phyloP scores from a whole-genome alignment of 2,329 filamentous ascomycete species.

The Aspergillus transmontanensis region DNA sequence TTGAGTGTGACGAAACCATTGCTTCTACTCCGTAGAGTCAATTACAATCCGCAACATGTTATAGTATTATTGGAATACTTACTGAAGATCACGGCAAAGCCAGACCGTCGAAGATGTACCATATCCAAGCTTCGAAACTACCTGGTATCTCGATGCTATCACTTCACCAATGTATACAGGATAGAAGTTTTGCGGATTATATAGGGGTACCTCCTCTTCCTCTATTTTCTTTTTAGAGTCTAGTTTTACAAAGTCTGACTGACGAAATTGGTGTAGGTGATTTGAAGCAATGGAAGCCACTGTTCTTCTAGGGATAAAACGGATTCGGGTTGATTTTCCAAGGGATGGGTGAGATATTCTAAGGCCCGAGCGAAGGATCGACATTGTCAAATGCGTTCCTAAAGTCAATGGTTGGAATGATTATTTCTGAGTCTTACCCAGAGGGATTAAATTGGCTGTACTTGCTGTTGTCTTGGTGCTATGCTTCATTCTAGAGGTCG shows the following conservation, averaged over 20 bases:
- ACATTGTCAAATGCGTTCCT: too few relatives aligned
- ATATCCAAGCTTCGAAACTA: constrained; percentile 28
- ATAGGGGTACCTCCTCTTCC: constrained; percentile 17
- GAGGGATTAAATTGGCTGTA: too few relatives aligned
- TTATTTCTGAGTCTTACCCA: too few relatives aligned
- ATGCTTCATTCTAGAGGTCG: too few relatives aligned
- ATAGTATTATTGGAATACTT: not conserved
- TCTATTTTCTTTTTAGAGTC: constrained; percentile 13
- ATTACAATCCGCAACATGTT: not conserved
- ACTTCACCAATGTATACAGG: constrained; percentile 18
- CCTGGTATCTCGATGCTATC: constrained; percentile 20
- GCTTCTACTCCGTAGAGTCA: not conserved
- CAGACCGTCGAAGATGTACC: constrained; percentile 26
- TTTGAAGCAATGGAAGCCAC: not conserved
- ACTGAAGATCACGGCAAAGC: constrained; percentile 25
- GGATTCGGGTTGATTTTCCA: too few relatives aligned
- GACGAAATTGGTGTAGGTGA: not conserved
- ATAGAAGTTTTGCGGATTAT: constrained; percentile 17
- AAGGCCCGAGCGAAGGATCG: too few relatives aligned
- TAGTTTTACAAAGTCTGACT: constrained; percentile 12
- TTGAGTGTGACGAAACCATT: constrained; percentile 11
- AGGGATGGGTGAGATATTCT: too few relatives aligned
- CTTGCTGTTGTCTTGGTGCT: too few relatives aligned
- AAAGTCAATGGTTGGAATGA: too few relatives aligned
- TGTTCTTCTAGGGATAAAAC: not conserved